A percentile compares a stretch with the other conserved stretches of the same genome.
Evolutionary conservation across 768 basidiomycete genomes (phyloP).

Genomic region (Mycena maculata): DNA sequence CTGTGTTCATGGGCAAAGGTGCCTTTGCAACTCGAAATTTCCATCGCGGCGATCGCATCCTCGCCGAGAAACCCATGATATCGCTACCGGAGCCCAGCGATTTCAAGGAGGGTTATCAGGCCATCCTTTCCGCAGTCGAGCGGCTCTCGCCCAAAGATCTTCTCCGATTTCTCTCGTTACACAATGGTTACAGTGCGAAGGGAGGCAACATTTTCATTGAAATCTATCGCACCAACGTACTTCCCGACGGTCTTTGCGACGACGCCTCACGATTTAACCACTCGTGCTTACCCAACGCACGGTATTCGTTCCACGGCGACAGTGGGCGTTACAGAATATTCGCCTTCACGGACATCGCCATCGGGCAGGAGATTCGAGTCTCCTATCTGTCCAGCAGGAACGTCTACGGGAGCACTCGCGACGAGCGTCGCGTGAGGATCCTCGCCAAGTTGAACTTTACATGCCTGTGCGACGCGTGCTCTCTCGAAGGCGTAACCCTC

Average conservation of each 20-base stretch:
- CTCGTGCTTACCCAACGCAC: slow-evolving; percentile 40
- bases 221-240: slow-evolving; percentile 27
- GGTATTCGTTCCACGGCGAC: slow-evolving; percentile 36
- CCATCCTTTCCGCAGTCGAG: neutral
- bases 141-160: neutral
- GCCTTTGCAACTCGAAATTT: slow-evolving; percentile 33
- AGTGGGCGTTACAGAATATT: slow-evolving; percentile 29
- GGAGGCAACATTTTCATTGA: slow-evolving; percentile 14
- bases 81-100: neutral
- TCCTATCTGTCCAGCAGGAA: slow-evolving; percentile 35
- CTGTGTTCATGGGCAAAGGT: slow-evolving; percentile 28
- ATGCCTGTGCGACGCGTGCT: slow-evolving; percentile 35
- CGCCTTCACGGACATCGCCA: slow-evolving; percentile 34
- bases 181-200: neutral
- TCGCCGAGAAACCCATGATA: slow-evolving; percentile 31
- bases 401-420: slow-evolving; percentile 36
- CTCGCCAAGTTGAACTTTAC: slow-evolving; percentile 26
- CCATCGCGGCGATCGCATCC: slow-evolving; percentile 37
- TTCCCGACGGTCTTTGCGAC: slow-evolving; percentile 21
- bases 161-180: slow-evolving; percentile 1
- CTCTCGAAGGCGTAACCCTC: slow-evolving; percentile 14
- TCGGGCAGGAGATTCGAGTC: slow-evolving; percentile 38
- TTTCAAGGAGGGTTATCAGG: neutral
- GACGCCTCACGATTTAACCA: slow-evolving; percentile 36
- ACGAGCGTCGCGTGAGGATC: slow-evolving; percentile 23